A percentile compares a stretch with the other conserved stretches of the same genome.
Evolutionary conservation across 495 filamentous ascomycete genomes (phyloP).

Genomic region (Penicillium cataractarum): DNA sequence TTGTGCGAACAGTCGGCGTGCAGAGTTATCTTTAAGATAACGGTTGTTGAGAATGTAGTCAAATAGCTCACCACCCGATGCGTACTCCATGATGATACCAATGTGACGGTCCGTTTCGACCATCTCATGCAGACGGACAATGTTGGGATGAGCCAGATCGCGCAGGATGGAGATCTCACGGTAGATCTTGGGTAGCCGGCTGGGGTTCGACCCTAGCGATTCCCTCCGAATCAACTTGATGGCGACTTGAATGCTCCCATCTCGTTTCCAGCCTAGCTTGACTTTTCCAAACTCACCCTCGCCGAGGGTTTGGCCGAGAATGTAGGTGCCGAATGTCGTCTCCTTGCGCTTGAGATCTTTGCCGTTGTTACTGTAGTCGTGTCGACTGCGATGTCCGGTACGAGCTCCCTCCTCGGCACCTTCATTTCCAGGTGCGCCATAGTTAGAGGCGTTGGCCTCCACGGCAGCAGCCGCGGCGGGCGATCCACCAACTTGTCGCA

Average conservation of each 20-base stretch:
- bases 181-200: slow-evolving; percentile 91
- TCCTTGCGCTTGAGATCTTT: slow-evolving; percentile 64
- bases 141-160: slow-evolving; percentile 90
- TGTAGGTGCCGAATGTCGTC: slow-evolving; percentile 90
- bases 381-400: slow-evolving; percentile 68
- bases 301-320: slow-evolving; percentile 93
- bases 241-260: slow-evolving; percentile 91
- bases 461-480: slow-evolving; percentile 51
- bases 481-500: slow-evolving; percentile 67
- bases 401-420: slow-evolving; percentile 65
- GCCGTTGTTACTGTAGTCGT: slow-evolving; percentile 66
- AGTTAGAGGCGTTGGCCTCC: slow-evolving; percentile 54
- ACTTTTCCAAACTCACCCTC: slow-evolving; percentile 99
- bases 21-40: slow-evolving; percentile 91
- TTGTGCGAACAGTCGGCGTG: slow-evolving; percentile 91
- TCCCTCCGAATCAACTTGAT: slow-evolving; percentile 98
- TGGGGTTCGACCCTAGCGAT: slow-evolving; percentile 81
- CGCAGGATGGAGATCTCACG: slow-evolving; percentile 91
- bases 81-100: slow-evolving; percentile 97
- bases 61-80: slow-evolving; percentile 95
- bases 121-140: slow-evolving; percentile 97
- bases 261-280: slow-evolving; percentile 98
- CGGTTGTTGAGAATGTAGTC: slow-evolving; percentile 97
- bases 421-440: slow-evolving; percentile 57
- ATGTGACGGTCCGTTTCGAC: slow-evolving; percentile 95